Evolutionary conservation across 148 eudicot genomes (phyloP).

Genomic region (Nepenthes gracilis): DNA sequence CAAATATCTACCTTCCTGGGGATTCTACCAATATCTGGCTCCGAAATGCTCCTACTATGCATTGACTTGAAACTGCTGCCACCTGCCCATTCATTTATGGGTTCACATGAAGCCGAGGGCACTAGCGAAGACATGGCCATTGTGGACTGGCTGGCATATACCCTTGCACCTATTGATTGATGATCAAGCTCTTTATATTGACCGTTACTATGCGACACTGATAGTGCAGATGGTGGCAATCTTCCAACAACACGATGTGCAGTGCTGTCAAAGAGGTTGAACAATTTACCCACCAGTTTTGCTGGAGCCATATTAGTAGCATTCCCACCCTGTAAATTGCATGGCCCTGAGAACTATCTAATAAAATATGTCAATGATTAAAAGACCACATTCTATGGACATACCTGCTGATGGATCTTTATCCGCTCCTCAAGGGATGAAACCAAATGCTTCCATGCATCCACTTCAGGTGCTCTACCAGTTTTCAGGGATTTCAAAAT

Average conservation of each 20-base stretch:
- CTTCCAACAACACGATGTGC: conserved; percentile 94
- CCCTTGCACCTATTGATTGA: conserved; percentile 41
- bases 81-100: conserved; percentile 34
- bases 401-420: conserved; percentile 69
- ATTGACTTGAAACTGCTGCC: conserved; percentile 29
- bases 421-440: conserved; percentile 83
- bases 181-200: conserved; percentile 35
- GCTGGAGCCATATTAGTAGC: conserved; percentile 63
- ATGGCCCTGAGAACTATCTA: conserved; percentile 3
- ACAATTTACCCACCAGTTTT: conserved; percentile 61
- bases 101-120: conserved; percentile 53
- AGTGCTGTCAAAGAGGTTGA: conserved; percentile 66
- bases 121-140: conserved; percentile 85
- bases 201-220: conserved; percentile 24
- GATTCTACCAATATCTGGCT: conserved; percentile 71
- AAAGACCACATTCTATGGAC: background rate
- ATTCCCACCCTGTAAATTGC: conserved; percentile 59
- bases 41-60: conserved; percentile 79
- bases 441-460: conserved; percentile 45
- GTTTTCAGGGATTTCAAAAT: conserved; percentile 54
- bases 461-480: conserved; percentile 69
- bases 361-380: background rate
- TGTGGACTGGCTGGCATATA: conserved; percentile 72
- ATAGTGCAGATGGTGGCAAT: conserved; percentile 62
- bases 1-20: conserved; percentile 53